Conservation (phyloP, 78 protist species). For the Dictyostelium brefeldianum region DNA sequence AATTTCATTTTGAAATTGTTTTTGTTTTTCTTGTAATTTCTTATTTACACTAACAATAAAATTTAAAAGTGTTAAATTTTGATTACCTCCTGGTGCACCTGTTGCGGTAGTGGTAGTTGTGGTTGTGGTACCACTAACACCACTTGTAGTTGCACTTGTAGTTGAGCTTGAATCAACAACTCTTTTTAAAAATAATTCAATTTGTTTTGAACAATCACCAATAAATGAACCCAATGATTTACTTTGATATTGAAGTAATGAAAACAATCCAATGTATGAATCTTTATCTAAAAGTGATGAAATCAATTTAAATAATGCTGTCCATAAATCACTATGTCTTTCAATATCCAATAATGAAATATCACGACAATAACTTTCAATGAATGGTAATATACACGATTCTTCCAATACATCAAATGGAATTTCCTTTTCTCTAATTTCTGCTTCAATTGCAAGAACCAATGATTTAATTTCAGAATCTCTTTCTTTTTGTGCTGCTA, state of each 20-base stretch:
- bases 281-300: conserved; percentile 23
- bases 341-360: conserved; percentile 73
- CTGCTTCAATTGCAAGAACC: conserved; percentile 33
- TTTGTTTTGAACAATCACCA: neutral
- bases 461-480: conserved; percentile 59
- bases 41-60: conserved; percentile 16
- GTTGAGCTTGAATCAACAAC: conserved; percentile 5
- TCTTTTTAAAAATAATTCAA: conserved; percentile 35
- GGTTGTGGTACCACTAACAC: neutral
- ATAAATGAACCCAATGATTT: conserved; percentile 33
- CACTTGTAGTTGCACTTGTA: neutral
- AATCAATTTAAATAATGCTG: conserved; percentile 35
- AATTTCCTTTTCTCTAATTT: neutral
- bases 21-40: conserved; percentile 21
- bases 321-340: conserved; percentile 65
- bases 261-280: conserved; percentile 33
- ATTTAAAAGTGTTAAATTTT: conserved; percentile 7
- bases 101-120: neutral
- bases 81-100: neutral
- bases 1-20: conserved; percentile 46
- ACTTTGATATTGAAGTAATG: conserved; percentile 33
- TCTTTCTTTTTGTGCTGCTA: conserved; percentile 74
- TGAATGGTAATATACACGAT: conserved; percentile 68
- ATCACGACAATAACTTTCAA: conserved; percentile 74
- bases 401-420: conserved; percentile 77